Conservation (phyloP, 495 filamentous ascomycete species). For the Paragyromitra xinjiangensis region DNA sequence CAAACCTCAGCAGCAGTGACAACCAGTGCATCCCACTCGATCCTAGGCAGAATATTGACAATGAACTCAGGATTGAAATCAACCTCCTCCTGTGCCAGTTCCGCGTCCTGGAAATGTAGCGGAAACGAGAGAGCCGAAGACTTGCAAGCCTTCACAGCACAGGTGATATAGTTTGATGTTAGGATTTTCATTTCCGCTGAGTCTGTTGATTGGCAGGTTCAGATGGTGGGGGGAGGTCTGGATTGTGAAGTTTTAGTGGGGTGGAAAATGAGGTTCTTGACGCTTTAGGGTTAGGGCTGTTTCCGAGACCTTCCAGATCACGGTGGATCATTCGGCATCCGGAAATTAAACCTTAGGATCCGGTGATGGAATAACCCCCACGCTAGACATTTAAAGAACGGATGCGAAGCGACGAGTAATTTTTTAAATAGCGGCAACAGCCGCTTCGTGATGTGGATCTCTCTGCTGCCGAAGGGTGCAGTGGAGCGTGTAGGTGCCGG, state of each 20-base stretch:
- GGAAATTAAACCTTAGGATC: constrained; percentile 3
- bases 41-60: constrained; percentile 79
- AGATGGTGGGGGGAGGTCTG: constrained; percentile 4
- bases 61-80: constrained; percentile 82
- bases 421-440: background rate
- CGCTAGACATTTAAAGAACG: background rate
- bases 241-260: constrained; percentile 26
- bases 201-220: constrained; percentile 5
- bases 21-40: constrained; percentile 85
- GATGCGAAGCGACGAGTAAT: background rate
- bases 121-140: constrained; percentile 78
- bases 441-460: background rate
- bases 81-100: constrained; percentile 81
- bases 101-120: constrained; percentile 87
- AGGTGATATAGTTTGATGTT: constrained; percentile 95
- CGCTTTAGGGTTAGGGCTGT: constrained; percentile 17
- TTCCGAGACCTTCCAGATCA: background rate
- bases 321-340: background rate
- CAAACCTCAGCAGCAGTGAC: constrained; percentile 80
- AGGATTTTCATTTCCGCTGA: constrained; percentile 81
- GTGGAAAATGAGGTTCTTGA: constrained; percentile 31
- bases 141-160: constrained; percentile 94
- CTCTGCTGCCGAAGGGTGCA: background rate
- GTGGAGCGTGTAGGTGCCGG: background rate
- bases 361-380: background rate